Evolutionary conservation across 1,139 yeast genomes (phyloP), one percentile per base, ranked within the genome.

Genomic region (Candida sanyaensis): DNA sequence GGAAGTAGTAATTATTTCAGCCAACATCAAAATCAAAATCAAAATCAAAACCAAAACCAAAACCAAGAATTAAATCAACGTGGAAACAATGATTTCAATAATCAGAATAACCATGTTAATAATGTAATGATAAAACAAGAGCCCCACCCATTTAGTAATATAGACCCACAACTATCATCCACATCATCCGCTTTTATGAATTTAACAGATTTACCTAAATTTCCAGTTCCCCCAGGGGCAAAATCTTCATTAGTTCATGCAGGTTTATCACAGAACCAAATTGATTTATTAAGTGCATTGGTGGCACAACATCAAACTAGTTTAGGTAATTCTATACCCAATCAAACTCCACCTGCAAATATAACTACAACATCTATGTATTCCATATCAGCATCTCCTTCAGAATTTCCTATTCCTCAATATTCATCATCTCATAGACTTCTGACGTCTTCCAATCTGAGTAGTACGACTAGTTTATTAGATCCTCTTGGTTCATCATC

Each of bases 201-300:
- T 31, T 37, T 52, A 28, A 50, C 45, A 7, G 58, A 62, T 23
- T 64, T 84, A 30, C 89, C 89, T 17, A 78, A 80, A 55, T 82
- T 83, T 34, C 80, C 81, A 0, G 88, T 86, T 2, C 93, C 93
- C 1, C 84, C 83, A 5, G 89, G 89, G 4, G 92, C 91, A 1
- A 78, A 82, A 53, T 68, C 73, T 21, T 79, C 89, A 0, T 64
- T 86, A 42, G 77, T 76, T 13, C 78, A 81, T 21, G 88, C 86
- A 1, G 93, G 93, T 0, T 71, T 86, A 42, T 72, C 82, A 6
- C 81, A 77, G 51, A 82, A 81, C 41, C 92, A 86, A 61, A 85
- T 86, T 21, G 90, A 85, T 59, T 81, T 88, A 3, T 69, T 86
- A 38, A 83, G 88, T 24, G 88, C 89, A 0, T 69, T 86, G 47